Evolutionary conservation across 164 flowering plant species (phyloP), one percentile per base, ranked within the genome.

Genomic region (Vitis rotundifolia): DNA sequence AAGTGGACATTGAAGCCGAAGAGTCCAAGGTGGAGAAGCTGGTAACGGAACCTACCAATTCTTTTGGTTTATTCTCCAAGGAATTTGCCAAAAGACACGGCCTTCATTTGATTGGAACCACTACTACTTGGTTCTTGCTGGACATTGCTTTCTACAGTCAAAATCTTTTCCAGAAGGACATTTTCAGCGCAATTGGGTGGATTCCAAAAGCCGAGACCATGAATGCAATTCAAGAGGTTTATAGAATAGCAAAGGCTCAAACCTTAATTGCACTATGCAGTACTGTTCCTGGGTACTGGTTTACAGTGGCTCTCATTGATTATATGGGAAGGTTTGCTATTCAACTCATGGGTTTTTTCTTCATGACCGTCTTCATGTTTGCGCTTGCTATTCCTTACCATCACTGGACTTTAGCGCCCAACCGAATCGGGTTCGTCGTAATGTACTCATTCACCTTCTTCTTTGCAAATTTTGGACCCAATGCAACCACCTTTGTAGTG

Each of bases 321-420:
- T 19, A 31, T 8, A 64, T 81, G 9, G 84, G 84, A 2, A 48
- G 84, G 50, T 81, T 78, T n/a, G 69, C 76, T 0, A 83, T 81
- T 49, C 87, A 83, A 51, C 11, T 84, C 60, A 82, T 79, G 79
- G 87, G 87, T 11, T 84, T 84, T 78, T 77, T 80, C 80, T 74
- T 84, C 75, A 84, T 84, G 87, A 76, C 87, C 0, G 80, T 82
- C 9, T 84, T 84, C 79, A 84, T 82, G 87, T 78, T 84, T 54
- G 87, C 82, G 2, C 68, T 84, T 0, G 85, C 87, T 3, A 63
- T 84, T 18, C 87, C 87, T 28, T 84, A 84, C 76, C 11, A 78
- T 51, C 87, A 84, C 75, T 84, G 87, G 87, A 82, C 80, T 19
- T 60, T 16, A 11, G 37, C n/a, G 57, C 64, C 52, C 2, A 76